Evolutionary conservation across 139 green algal genomes (phyloP).

Genomic region (Ulvella scutata): DNA sequence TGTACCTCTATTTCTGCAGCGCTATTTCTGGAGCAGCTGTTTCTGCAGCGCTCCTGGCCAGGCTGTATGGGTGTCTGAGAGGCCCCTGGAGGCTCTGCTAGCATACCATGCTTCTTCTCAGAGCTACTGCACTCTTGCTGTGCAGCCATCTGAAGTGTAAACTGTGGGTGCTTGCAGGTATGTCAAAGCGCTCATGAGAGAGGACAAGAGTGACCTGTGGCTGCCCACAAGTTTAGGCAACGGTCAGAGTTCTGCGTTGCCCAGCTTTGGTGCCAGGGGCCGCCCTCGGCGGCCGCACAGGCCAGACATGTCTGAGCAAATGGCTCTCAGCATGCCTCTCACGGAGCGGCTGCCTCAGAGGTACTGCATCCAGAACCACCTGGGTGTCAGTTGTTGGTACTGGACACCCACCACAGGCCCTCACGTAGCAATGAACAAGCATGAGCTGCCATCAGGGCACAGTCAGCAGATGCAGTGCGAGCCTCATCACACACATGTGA

Average conservation of each 20-base stretch:
- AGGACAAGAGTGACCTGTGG: not conserved
- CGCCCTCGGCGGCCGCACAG: not conserved
- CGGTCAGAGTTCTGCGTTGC: too few species aligned
- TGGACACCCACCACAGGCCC: constrained; percentile 21
- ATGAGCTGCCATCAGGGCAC: constrained; percentile 11
- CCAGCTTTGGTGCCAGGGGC: too few species aligned
- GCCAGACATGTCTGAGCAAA: not conserved
- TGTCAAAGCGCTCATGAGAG: not conserved
- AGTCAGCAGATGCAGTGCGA: not conserved
- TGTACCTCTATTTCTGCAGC: too few species aligned
- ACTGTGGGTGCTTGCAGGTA: too few species aligned
- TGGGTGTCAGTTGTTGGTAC: constrained; percentile 54
- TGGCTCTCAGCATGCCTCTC: constrained; percentile 11
- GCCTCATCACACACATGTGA: not conserved
- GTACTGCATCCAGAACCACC: constrained; percentile 74
- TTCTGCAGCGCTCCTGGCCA: too few species aligned
- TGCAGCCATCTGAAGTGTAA: too few species aligned
- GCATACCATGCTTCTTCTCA: too few species aligned
- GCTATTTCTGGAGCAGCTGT: too few species aligned
- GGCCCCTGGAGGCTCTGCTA: too few species aligned
- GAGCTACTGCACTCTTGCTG: too few species aligned
- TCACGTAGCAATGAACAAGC: not conserved
- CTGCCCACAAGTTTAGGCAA: too few species aligned
- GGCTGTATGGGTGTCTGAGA: too few species aligned
- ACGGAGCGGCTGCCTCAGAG: constrained; percentile 47